Evolutionary conservation across 805 yeast genomes (phyloP), one percentile per base, ranked within the genome.

Genomic region (Candida taoyuanica): DNA sequence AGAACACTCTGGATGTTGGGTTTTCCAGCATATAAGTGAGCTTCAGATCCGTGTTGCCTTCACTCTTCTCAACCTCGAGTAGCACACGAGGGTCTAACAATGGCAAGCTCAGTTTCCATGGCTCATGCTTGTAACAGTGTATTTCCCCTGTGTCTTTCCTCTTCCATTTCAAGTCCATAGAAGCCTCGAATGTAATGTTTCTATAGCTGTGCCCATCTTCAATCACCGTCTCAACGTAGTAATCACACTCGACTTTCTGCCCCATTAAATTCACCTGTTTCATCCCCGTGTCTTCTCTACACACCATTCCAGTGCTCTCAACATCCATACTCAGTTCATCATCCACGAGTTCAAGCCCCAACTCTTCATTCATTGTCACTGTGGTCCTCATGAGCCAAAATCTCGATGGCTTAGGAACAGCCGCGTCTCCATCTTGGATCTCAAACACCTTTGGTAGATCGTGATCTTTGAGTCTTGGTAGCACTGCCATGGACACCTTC

Each of bases 21-120:
- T 85, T 85, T 53, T 85, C 95, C 34, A 85, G 52, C 36, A 69
- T 66, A 53, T 74, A 85, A 12, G 53, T 63, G 31, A 76, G 55
- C 30, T 53, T 58, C 13, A 65, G 47, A 2, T 42, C 44, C 21
- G 47, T 51, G 23, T 45, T 31, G 11, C 45, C 43, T 23, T 49
- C 48, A 31, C 52, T 42, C 2, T 43, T 47, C 29, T 42, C 55
- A 3, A 66, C 53, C n/a, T 57, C 60, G 3, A 81, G 64, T 23
- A 84, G 56, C 3, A 80, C 77, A 35, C 93, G 58, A 4, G 93
- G 91, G 51, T 84, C 91, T 40, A 78, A 66, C 34, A 80, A 65
- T 3, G 89, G 85, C 15, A 84, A 52, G 2, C 67, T 57, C 3
- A 79, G 64, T 36, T 75, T 76, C 70, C 78, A 71, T 11, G 70